Base-by-base conservation (phyloP, 139 green algal species). In the Closterium sp. region DNA sequence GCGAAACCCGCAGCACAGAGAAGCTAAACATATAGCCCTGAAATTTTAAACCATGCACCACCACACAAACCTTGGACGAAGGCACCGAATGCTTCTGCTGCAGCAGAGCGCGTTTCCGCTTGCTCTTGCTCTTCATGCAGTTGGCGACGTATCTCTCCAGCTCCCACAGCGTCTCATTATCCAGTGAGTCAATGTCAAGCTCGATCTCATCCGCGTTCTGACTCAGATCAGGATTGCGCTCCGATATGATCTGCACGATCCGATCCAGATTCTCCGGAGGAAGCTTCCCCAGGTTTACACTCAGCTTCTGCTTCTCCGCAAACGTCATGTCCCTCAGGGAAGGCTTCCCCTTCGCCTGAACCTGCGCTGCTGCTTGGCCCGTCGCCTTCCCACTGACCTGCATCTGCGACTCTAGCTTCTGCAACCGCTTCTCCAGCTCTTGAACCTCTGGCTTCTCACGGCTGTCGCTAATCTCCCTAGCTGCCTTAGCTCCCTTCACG, bases 301-400 rank as follows among this genome's bases (percentile, higher is more conserved):
- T 95, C 87, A 97, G 94, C 93, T 96, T 96, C 79, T 96, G 95
- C 95, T 97, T 97, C 92, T 97, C 96, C 88, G 95, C 95, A 92
- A 97, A 96, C 31, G 95, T 96, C 96, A 97, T 97, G 38, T 95
- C 92, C 62, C 62, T 79, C 62, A 7, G 62, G 17, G 62, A 13
- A 79, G 27, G 0, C 62, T 79, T 79, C 13, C 62, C 62, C 62
- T 27, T 79, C 62, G 62, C 62, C 62, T 79, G 62, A 79, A 5
- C 62, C 62, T 79, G 62, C 62, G 62, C 17, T 2, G 10, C 62
- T 79, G 17, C 62, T 79, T 79, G 17, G 19, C 62, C 11, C 62
- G 19, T 79, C 62, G 10, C 62, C 62, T 79, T 22, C 17, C 62
- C 62, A 79, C 62, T 13, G 2, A 27, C 62, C 62, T 79, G 62